Base-by-base conservation (phyloP, 306 rosid species). In the Bauhinia variegata region DNA sequence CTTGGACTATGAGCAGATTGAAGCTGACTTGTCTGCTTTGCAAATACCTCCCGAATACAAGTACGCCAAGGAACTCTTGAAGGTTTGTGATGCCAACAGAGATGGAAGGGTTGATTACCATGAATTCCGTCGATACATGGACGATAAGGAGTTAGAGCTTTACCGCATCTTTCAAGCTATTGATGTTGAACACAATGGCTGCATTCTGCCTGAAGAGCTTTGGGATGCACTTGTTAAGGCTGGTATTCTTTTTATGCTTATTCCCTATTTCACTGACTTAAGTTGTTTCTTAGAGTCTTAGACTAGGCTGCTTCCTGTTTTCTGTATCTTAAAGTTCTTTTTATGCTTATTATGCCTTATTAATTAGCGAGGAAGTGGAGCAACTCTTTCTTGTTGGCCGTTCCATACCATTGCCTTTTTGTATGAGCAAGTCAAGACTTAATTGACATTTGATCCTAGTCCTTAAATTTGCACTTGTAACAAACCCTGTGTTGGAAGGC, bases 171-270 rank as follows among this genome's bases (percentile, higher is more conserved):
- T 83, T 79, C 87, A 79, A 59, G 84, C 84, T 13, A 79, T 83
- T 72, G 87, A 83, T 76, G 87, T 83, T 0, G 80, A 76, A 56
- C 87, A 83, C 63, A 79, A 43, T 76, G 87, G 87, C 59, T 68
- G 79, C 77, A 83, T 83, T 83, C 75, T 79, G 14, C 87, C 87
- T 38, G 87, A 83, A 63, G 84, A 79, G 71, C 84, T 83, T 37
- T 83, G 78, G 79, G 87, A 83, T 76, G 87, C 87, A 17, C 87
- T 83, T 79, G 84, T 76, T 54, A 76, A 65, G 82, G 84, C 87
- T 83, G 87, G 87, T 79, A 79, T 60, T 83, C 71, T 17, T 74
- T 43, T 48, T 52, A 17, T 37, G 33, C 41, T 36, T 36, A 36
- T 36, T 36, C 28, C 28, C 28, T 23, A 23, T 23, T 23, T 23